A percentile compares a stretch with the other conserved stretches of the same genome.
Conservation (phyloP, 225 moss, liverwort and hornwort species). For the Sphagnum contortum region DNA sequence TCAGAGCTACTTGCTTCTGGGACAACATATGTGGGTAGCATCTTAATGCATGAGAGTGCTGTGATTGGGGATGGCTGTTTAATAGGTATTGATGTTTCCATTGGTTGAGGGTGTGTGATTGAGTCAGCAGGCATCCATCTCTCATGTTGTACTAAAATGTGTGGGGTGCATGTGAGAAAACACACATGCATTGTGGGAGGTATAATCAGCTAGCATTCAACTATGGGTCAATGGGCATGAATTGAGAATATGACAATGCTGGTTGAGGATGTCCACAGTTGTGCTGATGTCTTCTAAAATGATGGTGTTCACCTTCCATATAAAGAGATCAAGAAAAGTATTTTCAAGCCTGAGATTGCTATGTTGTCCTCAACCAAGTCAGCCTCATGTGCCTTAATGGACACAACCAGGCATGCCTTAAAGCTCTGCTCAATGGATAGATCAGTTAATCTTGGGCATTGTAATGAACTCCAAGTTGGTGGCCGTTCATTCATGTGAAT, state of each 20-base stretch:
- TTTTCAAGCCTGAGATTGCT: slow-evolving; percentile 53
- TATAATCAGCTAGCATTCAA: slow-evolving; percentile 59
- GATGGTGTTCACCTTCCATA: slow-evolving; percentile 56
- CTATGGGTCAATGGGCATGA: slow-evolving; percentile 52
- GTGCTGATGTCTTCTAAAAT: slow-evolving; percentile 53
- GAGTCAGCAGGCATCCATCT: slow-evolving; percentile 48
- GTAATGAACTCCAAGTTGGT: no score
- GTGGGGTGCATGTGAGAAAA: slow-evolving; percentile 48
- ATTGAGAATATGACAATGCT: slow-evolving; percentile 61
- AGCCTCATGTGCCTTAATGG: no score
- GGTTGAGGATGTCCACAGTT: slow-evolving; percentile 55
- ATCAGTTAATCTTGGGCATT: no score
- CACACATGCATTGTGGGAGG: slow-evolving; percentile 62
- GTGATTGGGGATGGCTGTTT: slow-evolving; percentile 51
- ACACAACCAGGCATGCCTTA: no score
- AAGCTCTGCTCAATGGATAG: no score
- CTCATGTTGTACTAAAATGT: slow-evolving; percentile 54
- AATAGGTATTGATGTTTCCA: slow-evolving; percentile 54
- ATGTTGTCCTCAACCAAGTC: slow-evolving; percentile 18
- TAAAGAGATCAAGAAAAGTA: slow-evolving; percentile 57
- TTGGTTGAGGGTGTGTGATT: slow-evolving; percentile 50
- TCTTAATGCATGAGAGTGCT: slow-evolving; percentile 40
- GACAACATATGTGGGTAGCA: slow-evolving; percentile 36
- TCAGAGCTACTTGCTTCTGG: slow-evolving; percentile 32
- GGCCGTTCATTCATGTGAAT: no score